Percentiles rank a stretch among this genome's conserved stretches.
Evolutionary conservation across 148 eudicot species (phyloP).

Genomic region (Limonium bicolor): DNA sequence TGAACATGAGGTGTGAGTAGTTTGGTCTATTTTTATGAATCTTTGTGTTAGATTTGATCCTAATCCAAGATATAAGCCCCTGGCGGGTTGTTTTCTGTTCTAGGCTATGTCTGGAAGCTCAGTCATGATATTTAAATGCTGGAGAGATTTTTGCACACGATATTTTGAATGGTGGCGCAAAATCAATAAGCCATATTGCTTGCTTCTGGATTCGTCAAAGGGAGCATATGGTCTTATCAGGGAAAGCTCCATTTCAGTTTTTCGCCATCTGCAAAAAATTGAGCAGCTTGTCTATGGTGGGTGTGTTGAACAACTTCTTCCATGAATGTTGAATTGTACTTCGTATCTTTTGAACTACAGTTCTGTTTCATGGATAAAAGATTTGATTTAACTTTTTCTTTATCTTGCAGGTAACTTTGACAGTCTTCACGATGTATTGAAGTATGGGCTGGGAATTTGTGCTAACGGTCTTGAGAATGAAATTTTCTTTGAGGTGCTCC

Average conservation of each 20-base stretch:
- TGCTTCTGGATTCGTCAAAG: slow-evolving; percentile 49
- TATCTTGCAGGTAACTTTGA: slow-evolving; percentile 37
- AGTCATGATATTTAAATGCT: slow-evolving; percentile 50
- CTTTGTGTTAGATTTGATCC: not conserved
- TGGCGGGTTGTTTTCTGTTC: slow-evolving; percentile 9
- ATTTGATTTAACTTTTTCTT: not conserved
- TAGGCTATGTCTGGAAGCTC: slow-evolving; percentile 59
- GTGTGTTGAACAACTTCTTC: slow-evolving; percentile 3
- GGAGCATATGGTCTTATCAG: slow-evolving; percentile 76
- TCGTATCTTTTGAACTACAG: too few relatives aligned
- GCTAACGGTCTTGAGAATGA: slow-evolving; percentile 31
- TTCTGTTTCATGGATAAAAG: too few relatives aligned
- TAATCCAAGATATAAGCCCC: too few relatives aligned
- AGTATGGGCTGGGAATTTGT: slow-evolving; percentile 31
- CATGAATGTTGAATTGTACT: too few relatives aligned
- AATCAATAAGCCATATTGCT: slow-evolving; percentile 43
- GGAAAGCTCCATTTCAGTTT: slow-evolving; percentile 52
- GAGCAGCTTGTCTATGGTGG: slow-evolving; percentile 66
- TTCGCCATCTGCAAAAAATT: slow-evolving; percentile 68
- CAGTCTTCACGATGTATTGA: slow-evolving; percentile 24
- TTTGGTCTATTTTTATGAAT: not conserved
- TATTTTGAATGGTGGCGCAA: slow-evolving; percentile 64
- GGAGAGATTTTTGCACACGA: slow-evolving; percentile 58
- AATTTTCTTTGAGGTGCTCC: slow-evolving; percentile 59
- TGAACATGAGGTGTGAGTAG: slow-evolving; percentile 59